These are phyloP conservation scores for Pinus albicaulis DNA, from an alignment of 75 land plant genomes.

Conservation along the genomic window DNA sequence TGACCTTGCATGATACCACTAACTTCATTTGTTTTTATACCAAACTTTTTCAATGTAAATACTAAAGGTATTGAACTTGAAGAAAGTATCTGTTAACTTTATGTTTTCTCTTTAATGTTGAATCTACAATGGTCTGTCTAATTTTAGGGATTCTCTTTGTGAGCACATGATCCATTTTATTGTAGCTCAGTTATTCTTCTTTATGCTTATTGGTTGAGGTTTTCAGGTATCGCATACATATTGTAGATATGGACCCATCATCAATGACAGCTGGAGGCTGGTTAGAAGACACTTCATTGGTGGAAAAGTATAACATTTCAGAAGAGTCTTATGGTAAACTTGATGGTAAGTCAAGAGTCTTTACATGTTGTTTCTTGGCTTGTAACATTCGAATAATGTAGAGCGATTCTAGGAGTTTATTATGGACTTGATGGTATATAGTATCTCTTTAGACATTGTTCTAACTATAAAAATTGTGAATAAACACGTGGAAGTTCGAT, in stretches of 20 bases:
- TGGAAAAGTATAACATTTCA: conserved; percentile 88
- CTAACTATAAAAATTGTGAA: background rate
- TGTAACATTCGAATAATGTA: background rate
- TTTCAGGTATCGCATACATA: conserved; percentile 79
- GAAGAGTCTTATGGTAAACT: conserved; percentile 88
- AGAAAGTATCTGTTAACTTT: no score
- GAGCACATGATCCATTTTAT: no score
- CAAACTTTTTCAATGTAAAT: no score
- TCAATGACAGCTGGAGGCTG: conserved; percentile 97
- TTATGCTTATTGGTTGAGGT: no score
- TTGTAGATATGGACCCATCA: conserved; percentile 89
- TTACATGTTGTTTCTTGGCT: background rate
- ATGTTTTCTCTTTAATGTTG: no score
- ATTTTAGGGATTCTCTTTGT: no score
- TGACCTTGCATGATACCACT: no score
- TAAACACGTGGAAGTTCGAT: background rate
- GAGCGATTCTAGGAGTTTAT: background rate
- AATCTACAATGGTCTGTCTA: no score
- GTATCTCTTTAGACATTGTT: no score
- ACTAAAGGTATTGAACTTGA: no score
- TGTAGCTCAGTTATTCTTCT: no score
- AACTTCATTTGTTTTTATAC: no score
- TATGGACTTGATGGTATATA: background rate
- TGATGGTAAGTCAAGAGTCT: conserved; percentile 37
- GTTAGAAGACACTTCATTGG: conserved; percentile 97